Percentiles rank a stretch among this genome's conserved stretches.
Evolutionary conservation across 306 rosid species (phyloP).

Genomic region (Biancaea sappan): DNA sequence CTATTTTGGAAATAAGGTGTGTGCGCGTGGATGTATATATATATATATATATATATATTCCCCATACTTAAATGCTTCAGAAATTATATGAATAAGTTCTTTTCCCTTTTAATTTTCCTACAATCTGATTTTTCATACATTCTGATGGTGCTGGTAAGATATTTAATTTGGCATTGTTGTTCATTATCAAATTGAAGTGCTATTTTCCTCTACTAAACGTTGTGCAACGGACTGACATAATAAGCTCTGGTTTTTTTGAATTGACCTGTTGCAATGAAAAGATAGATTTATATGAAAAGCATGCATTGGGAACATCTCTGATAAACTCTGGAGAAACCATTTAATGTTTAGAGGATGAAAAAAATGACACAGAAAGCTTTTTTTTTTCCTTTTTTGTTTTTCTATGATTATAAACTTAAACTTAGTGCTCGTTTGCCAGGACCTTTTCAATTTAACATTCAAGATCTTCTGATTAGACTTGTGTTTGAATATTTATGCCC

Average conservation of each 20-base stretch:
- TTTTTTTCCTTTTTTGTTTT: not conserved
- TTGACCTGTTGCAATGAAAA: not conserved
- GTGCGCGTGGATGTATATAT: too few species aligned
- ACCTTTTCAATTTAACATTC: conserved; percentile 13
- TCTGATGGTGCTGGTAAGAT: not conserved
- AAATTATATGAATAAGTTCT: not conserved
- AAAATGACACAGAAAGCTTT: not conserved
- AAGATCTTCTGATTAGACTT: not conserved
- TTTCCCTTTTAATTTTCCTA: not conserved
- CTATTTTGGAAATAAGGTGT: too few species aligned
- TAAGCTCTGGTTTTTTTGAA: not conserved
- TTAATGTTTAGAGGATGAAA: not conserved
- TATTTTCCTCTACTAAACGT: not conserved
- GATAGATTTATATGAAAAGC: not conserved
- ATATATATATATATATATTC: too few species aligned
- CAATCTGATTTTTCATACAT: not conserved
- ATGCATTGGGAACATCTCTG: not conserved
- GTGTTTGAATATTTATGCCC: not conserved
- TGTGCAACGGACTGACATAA: not conserved
- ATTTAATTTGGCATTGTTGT: not conserved
- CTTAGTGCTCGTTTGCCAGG: not conserved
- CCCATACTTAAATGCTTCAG: not conserved
- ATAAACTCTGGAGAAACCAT: not conserved
- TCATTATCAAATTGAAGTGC: not conserved
- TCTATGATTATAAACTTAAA: not conserved